Conservation (phyloP, 2,329 filamentous ascomycete species). For the Hypoxylon sp. region DNA sequence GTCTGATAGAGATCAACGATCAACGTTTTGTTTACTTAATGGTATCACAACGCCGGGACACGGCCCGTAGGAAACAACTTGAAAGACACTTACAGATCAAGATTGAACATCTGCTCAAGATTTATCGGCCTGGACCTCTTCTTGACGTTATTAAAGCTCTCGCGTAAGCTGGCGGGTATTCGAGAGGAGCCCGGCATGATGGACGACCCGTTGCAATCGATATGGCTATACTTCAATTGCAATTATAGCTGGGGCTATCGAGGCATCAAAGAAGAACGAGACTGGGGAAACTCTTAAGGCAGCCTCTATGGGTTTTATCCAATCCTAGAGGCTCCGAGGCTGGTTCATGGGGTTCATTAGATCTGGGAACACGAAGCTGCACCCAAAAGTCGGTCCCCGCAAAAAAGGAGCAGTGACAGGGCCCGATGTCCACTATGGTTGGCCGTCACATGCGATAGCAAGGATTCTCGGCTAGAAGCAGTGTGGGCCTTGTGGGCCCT, state of each 20-base stretch:
- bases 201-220: constrained; percentile 29
- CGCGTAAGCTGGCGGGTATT: constrained; percentile 78
- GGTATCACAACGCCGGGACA: too few relatives aligned
- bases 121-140: constrained; percentile 69
- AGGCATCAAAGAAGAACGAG: constrained; percentile 16
- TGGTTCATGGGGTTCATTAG: constrained; percentile 12
- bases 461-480: constrained; percentile 40
- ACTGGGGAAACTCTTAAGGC: constrained; percentile 1
- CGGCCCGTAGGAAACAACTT: not conserved
- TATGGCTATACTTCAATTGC: constrained; percentile 24
- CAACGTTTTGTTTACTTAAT: constrained; percentile 8
- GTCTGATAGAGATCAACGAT: constrained; percentile 59
- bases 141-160: constrained; percentile 73
- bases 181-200: constrained; percentile 75
- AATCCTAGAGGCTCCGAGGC: constrained; percentile 18
- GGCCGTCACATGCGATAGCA: constrained; percentile 38
- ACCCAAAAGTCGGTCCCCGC: constrained; percentile 28
- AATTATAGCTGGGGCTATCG: constrained; percentile 15
- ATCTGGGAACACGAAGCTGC: constrained; percentile 29
- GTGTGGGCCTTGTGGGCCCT: constrained; percentile 16
- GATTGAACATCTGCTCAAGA: constrained; percentile 71
- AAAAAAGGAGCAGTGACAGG: constrained; percentile 25
- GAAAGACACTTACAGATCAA: constrained; percentile 72
- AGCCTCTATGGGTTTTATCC: constrained; percentile 25
- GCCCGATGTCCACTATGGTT: not conserved